Evolutionary conservation across 2,329 filamentous ascomycete genomes (phyloP).

Genomic region (Phaeosphaeria sp.): DNA sequence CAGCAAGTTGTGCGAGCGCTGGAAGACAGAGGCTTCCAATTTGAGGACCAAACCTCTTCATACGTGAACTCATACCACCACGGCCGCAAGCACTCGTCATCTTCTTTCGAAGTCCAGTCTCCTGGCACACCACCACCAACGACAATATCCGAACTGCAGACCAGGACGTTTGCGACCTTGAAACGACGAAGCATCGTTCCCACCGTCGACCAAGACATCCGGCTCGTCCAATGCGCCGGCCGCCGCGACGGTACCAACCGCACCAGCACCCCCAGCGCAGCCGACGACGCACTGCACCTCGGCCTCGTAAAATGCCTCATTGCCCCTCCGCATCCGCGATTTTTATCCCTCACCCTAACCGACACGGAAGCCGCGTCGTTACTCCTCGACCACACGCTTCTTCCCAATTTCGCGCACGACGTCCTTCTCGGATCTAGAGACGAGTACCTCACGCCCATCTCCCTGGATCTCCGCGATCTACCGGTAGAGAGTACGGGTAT

Average conservation of each 20-base stretch:
- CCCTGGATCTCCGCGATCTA: constrained; percentile 80
- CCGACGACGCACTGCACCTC: constrained; percentile 54
- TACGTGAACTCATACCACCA: constrained; percentile 67
- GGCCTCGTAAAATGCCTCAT: constrained; percentile 58
- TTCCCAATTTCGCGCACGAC: constrained; percentile 64
- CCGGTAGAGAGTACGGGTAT: constrained; percentile 92
- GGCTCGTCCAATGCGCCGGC: constrained; percentile 83
- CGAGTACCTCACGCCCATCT: constrained; percentile 81
- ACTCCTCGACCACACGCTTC: constrained; percentile 72
- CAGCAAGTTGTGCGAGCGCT: constrained; percentile 78
- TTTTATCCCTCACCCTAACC: constrained; percentile 76
- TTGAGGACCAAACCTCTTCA: constrained; percentile 68
- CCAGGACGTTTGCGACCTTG: constrained; percentile 83
- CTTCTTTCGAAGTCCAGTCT: constrained; percentile 54
- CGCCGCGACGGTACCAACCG: constrained; percentile 50
- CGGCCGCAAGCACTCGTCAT: constrained; percentile 55
- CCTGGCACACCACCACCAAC: constrained; percentile 79
- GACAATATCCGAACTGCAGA: constrained; percentile 79
- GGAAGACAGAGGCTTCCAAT: constrained; percentile 80
- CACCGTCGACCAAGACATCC: constrained; percentile 70
- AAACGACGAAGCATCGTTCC: constrained; percentile 78
- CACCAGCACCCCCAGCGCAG: constrained; percentile 41
- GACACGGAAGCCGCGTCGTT: constrained; percentile 77
- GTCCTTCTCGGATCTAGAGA: constrained; percentile 78
- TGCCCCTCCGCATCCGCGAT: constrained; percentile 63